These are phyloP conservation scores for Chaetomiaceae sp. DNA, from an alignment of 2,329 filamentous ascomycete genomes.

Conservation along the genomic window DNA sequence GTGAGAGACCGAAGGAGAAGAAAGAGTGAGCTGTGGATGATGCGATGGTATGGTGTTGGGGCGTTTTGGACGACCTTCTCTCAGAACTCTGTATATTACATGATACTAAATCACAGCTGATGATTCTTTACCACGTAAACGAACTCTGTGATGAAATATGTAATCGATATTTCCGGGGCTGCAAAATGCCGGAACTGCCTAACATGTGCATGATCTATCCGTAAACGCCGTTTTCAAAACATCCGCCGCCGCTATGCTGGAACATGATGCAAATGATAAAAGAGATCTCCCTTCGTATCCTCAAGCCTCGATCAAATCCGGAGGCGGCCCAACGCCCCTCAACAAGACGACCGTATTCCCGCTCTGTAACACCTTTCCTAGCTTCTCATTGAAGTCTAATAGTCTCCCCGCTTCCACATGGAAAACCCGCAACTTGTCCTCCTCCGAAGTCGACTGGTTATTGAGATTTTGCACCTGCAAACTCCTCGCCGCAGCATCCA, in stretches of 20 bases:
- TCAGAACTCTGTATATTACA: neutral
- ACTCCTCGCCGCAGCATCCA: constrained; percentile 72
- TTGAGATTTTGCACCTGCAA: constrained; percentile 81
- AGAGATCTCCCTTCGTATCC: neutral
- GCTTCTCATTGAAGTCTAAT: constrained; percentile 82
- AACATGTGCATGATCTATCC: too few relatives aligned
- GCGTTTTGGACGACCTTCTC: neutral
- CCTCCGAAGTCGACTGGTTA: constrained; percentile 70
- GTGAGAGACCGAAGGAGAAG: constrained; percentile 36
- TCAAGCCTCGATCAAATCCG: constrained; percentile 62
- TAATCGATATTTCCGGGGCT: too few relatives aligned
- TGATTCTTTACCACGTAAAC: too few relatives aligned
- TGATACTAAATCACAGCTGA: too few relatives aligned
- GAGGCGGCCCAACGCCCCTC: constrained; percentile 76
- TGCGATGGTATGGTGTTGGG: neutral
- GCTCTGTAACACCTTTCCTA: constrained; percentile 66
- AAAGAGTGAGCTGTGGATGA: constrained; percentile 31
- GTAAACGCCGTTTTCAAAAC: constrained; percentile 3
- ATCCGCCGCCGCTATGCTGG: constrained; percentile 13
- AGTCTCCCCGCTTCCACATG: constrained; percentile 87
- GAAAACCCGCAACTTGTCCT: constrained; percentile 79
- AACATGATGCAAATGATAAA: constrained; percentile 13
- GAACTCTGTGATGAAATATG: too few relatives aligned
- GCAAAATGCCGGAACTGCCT: too few relatives aligned
- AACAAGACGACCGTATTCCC: constrained; percentile 90